phyloP scores from a whole-genome alignment of 371 early-diverging fungal species.

The Mucor velutinosus region DNA sequence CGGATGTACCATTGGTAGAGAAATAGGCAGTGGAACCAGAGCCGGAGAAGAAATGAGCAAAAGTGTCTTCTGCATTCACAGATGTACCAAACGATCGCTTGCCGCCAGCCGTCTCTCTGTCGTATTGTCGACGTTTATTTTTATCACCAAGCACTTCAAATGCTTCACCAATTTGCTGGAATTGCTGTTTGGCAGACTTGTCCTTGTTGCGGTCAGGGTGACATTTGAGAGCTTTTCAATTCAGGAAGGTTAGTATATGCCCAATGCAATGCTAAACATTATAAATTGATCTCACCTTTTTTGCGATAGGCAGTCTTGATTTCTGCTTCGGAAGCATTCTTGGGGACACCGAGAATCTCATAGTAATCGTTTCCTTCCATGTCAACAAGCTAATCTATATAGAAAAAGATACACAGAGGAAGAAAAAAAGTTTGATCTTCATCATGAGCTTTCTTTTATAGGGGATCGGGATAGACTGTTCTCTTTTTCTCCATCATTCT shows the following conservation, averaged over 20 bases:
- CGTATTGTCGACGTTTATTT: constrained; percentile 49
- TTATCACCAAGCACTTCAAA: constrained; percentile 96
- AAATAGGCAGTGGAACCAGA: not conserved
- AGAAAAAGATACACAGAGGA: not conserved
- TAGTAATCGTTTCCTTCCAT: constrained; percentile 73
- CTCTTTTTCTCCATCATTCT: not conserved
- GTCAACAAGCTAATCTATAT: not conserved
- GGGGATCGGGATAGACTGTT: not conserved
- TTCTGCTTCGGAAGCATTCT: constrained; percentile 80
- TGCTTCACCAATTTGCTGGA: constrained; percentile 82
- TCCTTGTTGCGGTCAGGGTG: constrained; percentile 59
- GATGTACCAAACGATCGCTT: not conserved
- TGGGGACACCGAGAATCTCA: constrained; percentile 82
- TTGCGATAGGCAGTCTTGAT: constrained; percentile 94
- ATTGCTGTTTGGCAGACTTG: constrained; percentile 23
- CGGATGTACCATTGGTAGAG: not conserved
- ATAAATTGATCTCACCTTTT: constrained; percentile 54
- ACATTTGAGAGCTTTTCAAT: constrained; percentile 42
- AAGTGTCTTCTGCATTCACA: constrained; percentile 85
- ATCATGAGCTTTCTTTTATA: not conserved
- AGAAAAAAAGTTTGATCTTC: not conserved
- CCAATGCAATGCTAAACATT: not conserved
- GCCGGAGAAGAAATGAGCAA: constrained; percentile 76
- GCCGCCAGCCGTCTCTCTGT: not conserved
- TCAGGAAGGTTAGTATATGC: not conserved